Evolutionary conservation across 2,329 filamentous ascomycete species (phyloP).

Genomic region (Cryphonectria carpinicola): DNA sequence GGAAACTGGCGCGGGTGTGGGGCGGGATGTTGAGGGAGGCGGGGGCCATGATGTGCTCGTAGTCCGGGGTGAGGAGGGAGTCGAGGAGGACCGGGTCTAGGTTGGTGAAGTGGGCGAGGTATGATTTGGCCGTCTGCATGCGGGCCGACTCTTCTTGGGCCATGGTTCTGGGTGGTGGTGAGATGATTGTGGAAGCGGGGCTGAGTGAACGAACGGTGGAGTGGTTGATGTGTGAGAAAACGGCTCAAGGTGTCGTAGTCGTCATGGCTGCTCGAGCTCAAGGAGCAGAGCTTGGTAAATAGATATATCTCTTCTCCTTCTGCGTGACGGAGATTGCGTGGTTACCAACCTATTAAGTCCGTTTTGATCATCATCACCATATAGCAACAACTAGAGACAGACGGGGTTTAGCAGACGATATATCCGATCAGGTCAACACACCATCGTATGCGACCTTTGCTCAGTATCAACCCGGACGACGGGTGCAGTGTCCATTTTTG

Average conservation of each 20-base stretch:
- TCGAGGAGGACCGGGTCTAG: constrained; percentile 12
- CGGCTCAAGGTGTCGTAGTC: not conserved
- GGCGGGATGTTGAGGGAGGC: constrained; percentile 8
- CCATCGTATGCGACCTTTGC: not conserved
- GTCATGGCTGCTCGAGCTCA: not conserved
- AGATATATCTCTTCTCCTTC: not conserved
- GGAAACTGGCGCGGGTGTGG: constrained; percentile 8
- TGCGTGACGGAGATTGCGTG: not conserved
- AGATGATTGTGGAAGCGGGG: not conserved
- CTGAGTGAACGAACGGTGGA: not conserved
- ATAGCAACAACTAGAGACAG: not conserved
- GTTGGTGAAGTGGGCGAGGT: constrained; percentile 18
- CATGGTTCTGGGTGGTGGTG: not conserved
- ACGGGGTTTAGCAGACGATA: not conserved
- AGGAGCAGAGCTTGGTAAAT: not conserved
- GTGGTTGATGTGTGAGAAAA: not conserved
- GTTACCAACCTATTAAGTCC: not conserved
- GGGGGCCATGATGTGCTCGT: constrained; percentile 21
- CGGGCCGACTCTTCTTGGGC: constrained; percentile 17
- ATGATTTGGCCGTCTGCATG: constrained; percentile 20
- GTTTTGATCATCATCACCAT: not conserved
- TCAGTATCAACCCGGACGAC: not conserved
- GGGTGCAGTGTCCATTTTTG: not conserved
- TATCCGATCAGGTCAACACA: not conserved
- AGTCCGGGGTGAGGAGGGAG: constrained; percentile 11